Percentiles rank a stretch among this genome's conserved stretches.
Evolutionary conservation across 306 rosid species (phyloP).

Genomic region (Fragaria nilgerrensis): DNA sequence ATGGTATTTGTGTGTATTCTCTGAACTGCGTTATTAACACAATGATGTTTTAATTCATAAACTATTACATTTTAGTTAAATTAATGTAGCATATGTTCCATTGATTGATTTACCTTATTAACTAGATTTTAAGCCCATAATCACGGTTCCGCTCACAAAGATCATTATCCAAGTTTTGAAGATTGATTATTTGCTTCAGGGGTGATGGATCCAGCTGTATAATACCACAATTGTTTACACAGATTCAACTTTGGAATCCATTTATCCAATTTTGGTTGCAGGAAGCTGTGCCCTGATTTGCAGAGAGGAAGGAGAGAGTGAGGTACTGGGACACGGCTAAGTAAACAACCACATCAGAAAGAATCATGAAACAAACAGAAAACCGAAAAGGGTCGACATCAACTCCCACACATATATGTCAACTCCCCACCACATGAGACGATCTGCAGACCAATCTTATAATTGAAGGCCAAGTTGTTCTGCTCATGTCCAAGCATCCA

Average conservation of each 20-base stretch:
- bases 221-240: not conserved
- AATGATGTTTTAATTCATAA: no score
- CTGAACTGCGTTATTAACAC: no score
- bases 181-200: not conserved
- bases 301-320: not conserved
- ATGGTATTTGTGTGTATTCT: rapidly evolving
- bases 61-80: not conserved
- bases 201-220: not conserved
- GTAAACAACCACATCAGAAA: not conserved
- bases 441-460: not conserved
- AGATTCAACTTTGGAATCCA: not conserved
- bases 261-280: not conserved
- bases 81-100: not conserved
- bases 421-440: not conserved
- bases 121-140: not conserved
- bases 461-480: not conserved
- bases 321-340: not conserved
- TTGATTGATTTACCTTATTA: not conserved
- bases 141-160: not conserved
- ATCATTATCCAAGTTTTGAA: not conserved
- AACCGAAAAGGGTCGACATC: not conserved
- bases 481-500: not conserved
- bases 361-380: not conserved
- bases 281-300: not conserved
- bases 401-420: not conserved